These are phyloP conservation scores for Ophiostoma himal-ulmi DNA, from an alignment of 2,329 filamentous ascomycete genomes.

Conservation along the genomic window DNA sequence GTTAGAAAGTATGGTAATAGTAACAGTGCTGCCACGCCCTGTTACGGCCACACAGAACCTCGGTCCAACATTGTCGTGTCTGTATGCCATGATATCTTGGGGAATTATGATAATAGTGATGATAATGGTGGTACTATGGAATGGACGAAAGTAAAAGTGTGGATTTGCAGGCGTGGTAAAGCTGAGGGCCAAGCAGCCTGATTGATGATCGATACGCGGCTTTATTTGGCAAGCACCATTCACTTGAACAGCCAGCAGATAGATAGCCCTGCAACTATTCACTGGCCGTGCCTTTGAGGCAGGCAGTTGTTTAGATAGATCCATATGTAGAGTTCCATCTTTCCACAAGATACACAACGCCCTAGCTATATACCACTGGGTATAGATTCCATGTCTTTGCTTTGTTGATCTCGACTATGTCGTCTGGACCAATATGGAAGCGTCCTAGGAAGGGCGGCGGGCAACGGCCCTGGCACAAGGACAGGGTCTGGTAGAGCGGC, in stretches of 20 bases:
- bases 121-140: too few relatives aligned
- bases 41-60: neutral
- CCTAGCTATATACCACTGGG: neutral
- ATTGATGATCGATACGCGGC: neutral
- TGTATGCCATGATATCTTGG: neutral
- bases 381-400: neutral
- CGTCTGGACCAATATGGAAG: neutral
- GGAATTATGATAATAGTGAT: neutral
- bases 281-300: neutral
- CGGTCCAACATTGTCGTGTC: neutral
- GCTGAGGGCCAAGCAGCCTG: too few relatives aligned
- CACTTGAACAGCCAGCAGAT: neutral
- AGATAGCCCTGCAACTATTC: neutral
- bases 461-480: too few relatives aligned
- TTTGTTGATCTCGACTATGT: neutral
- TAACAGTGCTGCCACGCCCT: neutral
- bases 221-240: neutral
- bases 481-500: neutral
- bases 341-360: too few relatives aligned
- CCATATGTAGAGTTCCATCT: neutral
- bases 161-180: neutral
- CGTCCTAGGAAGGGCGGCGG: too few relatives aligned
- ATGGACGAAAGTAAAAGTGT: neutral
- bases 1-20: conserved; percentile 4
- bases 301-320: neutral